Percentiles rank a stretch among this genome's conserved stretches.
phyloP scores from a whole-genome alignment of 169 alveolate species.

The Miamiensis avidus region DNA sequence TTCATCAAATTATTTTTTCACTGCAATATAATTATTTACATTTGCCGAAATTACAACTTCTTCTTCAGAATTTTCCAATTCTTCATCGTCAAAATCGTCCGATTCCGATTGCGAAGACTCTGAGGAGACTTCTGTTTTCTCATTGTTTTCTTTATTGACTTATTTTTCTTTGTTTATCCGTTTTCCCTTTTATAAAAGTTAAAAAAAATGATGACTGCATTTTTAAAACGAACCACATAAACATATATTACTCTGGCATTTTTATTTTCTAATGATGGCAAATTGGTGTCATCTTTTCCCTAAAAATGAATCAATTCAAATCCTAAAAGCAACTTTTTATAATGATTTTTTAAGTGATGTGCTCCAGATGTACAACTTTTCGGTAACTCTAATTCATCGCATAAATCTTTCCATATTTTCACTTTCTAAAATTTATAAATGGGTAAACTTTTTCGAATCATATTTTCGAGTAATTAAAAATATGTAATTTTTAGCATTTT shows the following conservation, averaged over 20 bases:
- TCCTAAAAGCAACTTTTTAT: not conserved
- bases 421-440: no score
- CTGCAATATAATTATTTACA: not conserved
- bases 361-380: not conserved
- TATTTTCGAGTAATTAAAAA: no score
- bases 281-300: not conserved
- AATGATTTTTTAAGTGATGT: not conserved
- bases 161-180: no score
- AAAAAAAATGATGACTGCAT: no score
- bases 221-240: no score
- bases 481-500: no score
- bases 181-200: no score
- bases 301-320: not conserved
- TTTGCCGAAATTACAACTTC: not conserved
- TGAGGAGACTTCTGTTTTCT: not conserved
- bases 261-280: not conserved
- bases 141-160: not conserved
- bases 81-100: not conserved
- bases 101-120: not conserved
- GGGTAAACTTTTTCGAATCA: no score
- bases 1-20: no score
- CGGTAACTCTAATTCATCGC: not conserved
- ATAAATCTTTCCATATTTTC: not conserved
- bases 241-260: not conserved
- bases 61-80: not conserved